Percentiles rank a stretch among this genome's conserved stretches.
These are phyloP conservation scores for Backusella mclennaniae DNA, from an alignment of 192 early-diverging fungal species.

Conservation along the genomic window DNA sequence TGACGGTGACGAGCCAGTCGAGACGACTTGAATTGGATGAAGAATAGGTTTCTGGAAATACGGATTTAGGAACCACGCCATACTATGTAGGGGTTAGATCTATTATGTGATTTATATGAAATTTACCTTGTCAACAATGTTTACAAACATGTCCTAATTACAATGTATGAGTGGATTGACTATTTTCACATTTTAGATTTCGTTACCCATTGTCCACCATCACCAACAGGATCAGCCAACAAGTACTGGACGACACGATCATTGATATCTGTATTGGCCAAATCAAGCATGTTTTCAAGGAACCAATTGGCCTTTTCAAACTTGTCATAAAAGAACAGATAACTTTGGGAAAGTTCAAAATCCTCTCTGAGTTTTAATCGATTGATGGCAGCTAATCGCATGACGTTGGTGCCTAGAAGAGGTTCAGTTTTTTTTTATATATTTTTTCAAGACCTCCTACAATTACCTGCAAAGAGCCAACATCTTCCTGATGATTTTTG, in stretches of 20 bases:
- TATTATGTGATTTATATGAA: background rate
- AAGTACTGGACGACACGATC: slow-evolving; percentile 71
- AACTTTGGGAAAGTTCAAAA: slow-evolving; percentile 77
- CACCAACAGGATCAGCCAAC: slow-evolving; percentile 61
- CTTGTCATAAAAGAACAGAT: slow-evolving; percentile 65
- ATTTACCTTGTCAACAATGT: slow-evolving; percentile 58
- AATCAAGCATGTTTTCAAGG: slow-evolving; percentile 70
- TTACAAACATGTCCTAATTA: slow-evolving; percentile 69
- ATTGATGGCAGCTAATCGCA: slow-evolving; percentile 58
- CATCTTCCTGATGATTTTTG: slow-evolving; percentile 76
- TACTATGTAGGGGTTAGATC: slow-evolving; percentile 30
- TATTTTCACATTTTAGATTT: no score
- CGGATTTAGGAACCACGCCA: slow-evolving; percentile 68
- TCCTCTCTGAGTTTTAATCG: slow-evolving; percentile 66
- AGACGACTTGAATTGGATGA: slow-evolving; percentile 62
- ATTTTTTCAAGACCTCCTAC: no score
- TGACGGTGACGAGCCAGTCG: slow-evolving; percentile 58
- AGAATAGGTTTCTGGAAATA: slow-evolving; percentile 66
- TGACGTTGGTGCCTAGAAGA: slow-evolving; percentile 55
- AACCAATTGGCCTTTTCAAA: slow-evolving; percentile 85
- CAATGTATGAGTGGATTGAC: no score
- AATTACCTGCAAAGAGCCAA: slow-evolving; percentile 69
- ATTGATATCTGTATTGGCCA: slow-evolving; percentile 59
- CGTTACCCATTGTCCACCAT: slow-evolving; percentile 66
- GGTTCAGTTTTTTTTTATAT: no score